Evolutionary conservation across 1,284 basidiomycete genomes (phyloP), one percentile per base, ranked within the genome.

Genomic region (Papiliotrema terrestris): DNA sequence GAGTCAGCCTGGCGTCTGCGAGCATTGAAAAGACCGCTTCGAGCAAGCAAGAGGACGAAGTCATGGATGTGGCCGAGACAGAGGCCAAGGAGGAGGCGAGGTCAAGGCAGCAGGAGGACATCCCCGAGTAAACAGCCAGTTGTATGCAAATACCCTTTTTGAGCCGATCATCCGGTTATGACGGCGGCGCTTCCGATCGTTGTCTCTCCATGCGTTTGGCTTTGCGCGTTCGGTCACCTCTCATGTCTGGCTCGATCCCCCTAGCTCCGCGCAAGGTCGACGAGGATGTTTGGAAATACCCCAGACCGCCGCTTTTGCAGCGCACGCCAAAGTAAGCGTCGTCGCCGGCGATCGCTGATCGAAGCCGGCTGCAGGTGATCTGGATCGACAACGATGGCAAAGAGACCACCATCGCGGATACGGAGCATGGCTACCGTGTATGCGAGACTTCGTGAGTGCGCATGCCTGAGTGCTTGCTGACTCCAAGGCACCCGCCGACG

Each of bases 1-100:
- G 89, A 51, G 87, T 92, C 36, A 85, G 88, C n/a, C 85, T 95
- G 56, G 88, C 89, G 0, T 85, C 91, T 61, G 90, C 90, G 3
- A 79, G 78, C 41, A 89, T 93, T 72, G 92, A 96, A 73, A 78
- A 78, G 68, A 61, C 68, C 11, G 72, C 77, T 1, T 65, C 65
- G 9, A 71, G 62, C 51, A 77, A 73, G 58, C 74, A 77, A 55
- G 74, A 76, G 59, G 72, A 77, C 58, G 77, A 77, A 43, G 64
- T 74, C 36, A 57, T 77, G 32, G 76, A 78, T 56, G 70, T 72
- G 0, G 75, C 67, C 0, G 69, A 71, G 19, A 58, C 66, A 41
- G 69, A 71, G 45, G 68, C 65, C 26, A 63, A 59, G 15, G 61
- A 68, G 35, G 63, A 58, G 32, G 57, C 42, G 19, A n/a, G 45